phyloP scores from a whole-genome alignment of 2,329 filamentous ascomycete genomes.

The Xylaria sp. region DNA sequence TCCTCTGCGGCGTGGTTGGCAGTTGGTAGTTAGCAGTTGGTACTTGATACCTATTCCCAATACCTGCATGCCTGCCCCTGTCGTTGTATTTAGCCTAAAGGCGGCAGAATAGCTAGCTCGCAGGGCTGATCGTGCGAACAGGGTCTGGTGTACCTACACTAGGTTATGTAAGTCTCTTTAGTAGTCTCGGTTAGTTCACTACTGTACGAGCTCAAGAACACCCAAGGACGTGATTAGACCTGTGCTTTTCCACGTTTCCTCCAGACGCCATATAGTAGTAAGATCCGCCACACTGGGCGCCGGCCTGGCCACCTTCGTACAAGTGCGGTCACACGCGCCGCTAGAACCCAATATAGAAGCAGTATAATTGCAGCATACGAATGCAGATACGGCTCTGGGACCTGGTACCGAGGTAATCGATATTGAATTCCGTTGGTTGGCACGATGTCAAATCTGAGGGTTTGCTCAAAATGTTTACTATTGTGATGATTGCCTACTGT shows the following conservation, averaged over 20 bases:
- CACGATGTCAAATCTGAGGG: constrained; percentile 1
- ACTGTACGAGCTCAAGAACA: constrained; percentile 12
- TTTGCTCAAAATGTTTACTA: not conserved
- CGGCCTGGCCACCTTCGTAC: constrained; percentile 19
- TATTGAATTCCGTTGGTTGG: not conserved
- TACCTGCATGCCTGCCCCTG: constrained; percentile 20
- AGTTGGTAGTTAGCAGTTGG: constrained; percentile 9
- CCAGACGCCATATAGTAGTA: too few relatives aligned
- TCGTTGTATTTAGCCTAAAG: constrained; percentile 42
- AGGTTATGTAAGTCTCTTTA: constrained; percentile 5
- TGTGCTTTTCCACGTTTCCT: constrained; percentile 13
- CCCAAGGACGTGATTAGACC: not conserved
- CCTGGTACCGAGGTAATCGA: not conserved
- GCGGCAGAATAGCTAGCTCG: constrained; percentile 39
- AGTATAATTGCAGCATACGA: not conserved
- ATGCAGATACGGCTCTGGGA: constrained; percentile 11
- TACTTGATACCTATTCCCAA: constrained; percentile 19
- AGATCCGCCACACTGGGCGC: constrained; percentile 18
- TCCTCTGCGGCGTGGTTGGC: constrained; percentile 19
- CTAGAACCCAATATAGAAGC: constrained; percentile 9
- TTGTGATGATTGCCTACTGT: not conserved
- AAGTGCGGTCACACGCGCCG: constrained; percentile 24
- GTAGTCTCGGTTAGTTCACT: not conserved
- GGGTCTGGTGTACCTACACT: constrained; percentile 7
- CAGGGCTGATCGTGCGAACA: constrained; percentile 32